Evolutionary conservation across 495 filamentous ascomycete genomes (phyloP), one percentile per base, ranked within the genome.

Genomic region (Penicillium argentinense): DNA sequence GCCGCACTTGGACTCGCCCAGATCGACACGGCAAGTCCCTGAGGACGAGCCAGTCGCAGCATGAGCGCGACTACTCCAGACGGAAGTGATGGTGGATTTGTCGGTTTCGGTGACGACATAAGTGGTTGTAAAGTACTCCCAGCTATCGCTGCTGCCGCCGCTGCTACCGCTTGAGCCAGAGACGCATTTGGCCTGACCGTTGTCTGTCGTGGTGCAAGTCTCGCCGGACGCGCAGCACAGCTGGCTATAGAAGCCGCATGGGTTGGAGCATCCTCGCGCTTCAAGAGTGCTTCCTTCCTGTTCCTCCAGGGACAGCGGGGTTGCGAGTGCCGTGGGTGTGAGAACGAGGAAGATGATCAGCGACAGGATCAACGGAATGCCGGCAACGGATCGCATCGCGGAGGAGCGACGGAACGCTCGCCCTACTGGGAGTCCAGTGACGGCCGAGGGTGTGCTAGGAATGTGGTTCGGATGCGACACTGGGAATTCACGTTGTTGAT

Each of bases 1-100:
- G 8, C 88, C 90, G 60, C 91, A 96, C 1, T 75, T 74, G 3
- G 71, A 76, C 62, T 91, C 76, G 39, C 80, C 82, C 3, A 82
- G 57, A 1, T 76, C 73, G 7, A 72, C 69, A 14, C 77, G 64
- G 68, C 89, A 93, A 27, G 70, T 73, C 14, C 68, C 67, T 6
- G 65, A 60, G 14, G 71, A 69, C 9, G 79, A 61, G 1, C 74
- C 30, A 24, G 71, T 67, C 4, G 78, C 56, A 1, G 73, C 33
- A 26, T 53, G 63, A 17, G 71, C 42, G 21, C 60, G 72, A 47
- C 76, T 85, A 62, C 77, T 86, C 65, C 80, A 83, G 28, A 85
- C 84, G 23, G 78, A 81, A 27, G 87, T 91, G 52, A 73, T 72
- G 5, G 85, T 88, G 26, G 74, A 59, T 3, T 79, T 72, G 50